phyloP scores from a whole-genome alignment of 352 stramenopile genomes.

The Stramenopiles sp. region DNA sequence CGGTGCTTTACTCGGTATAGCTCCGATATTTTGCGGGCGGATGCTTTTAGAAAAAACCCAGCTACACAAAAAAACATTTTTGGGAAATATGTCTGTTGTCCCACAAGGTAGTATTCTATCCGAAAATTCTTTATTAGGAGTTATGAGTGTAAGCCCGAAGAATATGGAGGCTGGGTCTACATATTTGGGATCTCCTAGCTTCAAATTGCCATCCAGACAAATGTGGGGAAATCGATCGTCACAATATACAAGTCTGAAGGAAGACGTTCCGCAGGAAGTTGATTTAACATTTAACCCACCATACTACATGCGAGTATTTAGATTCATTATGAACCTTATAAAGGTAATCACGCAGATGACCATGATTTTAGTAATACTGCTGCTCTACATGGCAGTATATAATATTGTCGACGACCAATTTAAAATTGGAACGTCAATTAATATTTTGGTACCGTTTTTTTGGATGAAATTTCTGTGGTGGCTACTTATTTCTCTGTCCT shows the following conservation, averaged over 20 bases:
- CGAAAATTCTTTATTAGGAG: neutral
- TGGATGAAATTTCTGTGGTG: constrained; percentile 10
- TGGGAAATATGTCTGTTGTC: constrained; percentile 1
- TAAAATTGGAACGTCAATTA: neutral
- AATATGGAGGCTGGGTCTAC: neutral
- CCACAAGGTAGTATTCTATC: neutral
- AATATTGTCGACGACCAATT: neutral
- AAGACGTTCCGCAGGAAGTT: too few relatives aligned
- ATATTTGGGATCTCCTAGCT: neutral
- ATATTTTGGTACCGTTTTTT: neutral
- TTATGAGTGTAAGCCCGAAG: constrained; percentile 2
- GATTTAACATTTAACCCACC: constrained; percentile 12
- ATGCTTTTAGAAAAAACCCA: neutral
- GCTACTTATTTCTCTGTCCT: neutral
- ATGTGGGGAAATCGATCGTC: neutral
- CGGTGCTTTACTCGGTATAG: neutral
- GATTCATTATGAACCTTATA: neutral
- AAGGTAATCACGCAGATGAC: neutral
- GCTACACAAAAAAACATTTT: constrained; percentile 2
- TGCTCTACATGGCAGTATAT: neutral
- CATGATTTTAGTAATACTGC: neutral
- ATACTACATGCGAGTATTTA: neutral
- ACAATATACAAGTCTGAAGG: too few relatives aligned
- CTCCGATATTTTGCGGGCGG: neutral
- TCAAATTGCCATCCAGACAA: neutral